Percentiles rank a stretch among this genome's conserved stretches.
These are phyloP conservation scores for Nepenthes gracilis DNA, from an alignment of 148 eudicot species.

Conservation along the genomic window DNA sequence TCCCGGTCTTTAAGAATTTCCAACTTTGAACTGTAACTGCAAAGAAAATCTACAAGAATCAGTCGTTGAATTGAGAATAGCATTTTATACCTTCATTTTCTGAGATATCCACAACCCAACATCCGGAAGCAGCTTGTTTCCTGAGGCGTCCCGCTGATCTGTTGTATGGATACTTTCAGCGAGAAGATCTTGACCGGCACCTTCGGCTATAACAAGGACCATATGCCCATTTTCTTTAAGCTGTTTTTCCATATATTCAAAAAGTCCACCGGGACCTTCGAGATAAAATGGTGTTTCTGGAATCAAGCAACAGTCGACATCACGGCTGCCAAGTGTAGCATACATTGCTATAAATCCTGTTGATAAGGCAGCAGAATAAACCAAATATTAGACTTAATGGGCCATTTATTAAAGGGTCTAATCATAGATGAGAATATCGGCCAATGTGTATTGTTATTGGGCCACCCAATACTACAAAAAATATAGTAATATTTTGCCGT, in stretches of 20 bases:
- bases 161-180: not conserved
- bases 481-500: too few species aligned
- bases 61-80: not conserved
- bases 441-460: too few species aligned
- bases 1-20: too few species aligned
- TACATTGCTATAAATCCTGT: conserved; percentile 2
- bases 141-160: not conserved
- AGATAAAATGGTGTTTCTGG: not conserved
- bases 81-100: not conserved
- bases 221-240: conserved; percentile 2
- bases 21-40: too few species aligned
- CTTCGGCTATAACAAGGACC: not conserved
- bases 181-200: not conserved
- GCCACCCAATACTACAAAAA: too few species aligned
- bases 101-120: not conserved
- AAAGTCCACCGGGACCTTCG: not conserved
- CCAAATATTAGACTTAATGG: too few species aligned
- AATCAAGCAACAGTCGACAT: conserved; percentile 1
- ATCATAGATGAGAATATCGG: too few species aligned
- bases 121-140: not conserved
- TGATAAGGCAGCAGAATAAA: too few species aligned
- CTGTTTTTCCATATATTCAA: not conserved
- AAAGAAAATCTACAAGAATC: too few species aligned
- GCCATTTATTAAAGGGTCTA: too few species aligned
- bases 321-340: not conserved